Percentiles rank a stretch among this genome's conserved stretches.
Conservation (phyloP, 2,329 filamentous ascomycete genomes). For the Aspergillus sp. region DNA sequence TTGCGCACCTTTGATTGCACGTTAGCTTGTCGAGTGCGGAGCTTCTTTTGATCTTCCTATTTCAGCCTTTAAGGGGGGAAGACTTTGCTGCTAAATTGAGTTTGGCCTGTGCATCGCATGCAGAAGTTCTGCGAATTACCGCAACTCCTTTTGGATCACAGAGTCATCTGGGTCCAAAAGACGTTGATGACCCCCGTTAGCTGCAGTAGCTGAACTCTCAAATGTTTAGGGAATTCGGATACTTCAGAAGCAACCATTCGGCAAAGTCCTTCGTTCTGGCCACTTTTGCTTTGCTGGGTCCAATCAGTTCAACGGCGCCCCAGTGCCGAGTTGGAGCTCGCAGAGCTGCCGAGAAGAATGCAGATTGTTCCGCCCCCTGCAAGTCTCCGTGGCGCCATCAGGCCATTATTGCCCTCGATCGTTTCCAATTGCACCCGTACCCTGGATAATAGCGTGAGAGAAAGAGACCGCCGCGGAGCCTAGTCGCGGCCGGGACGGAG, state of each 20-base stretch:
- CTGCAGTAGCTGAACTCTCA: constrained; percentile 9
- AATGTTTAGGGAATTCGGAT: not conserved
- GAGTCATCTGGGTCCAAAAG: not conserved
- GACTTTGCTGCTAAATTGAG: constrained; percentile 1
- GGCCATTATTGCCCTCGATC: not conserved
- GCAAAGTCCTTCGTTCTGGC: not conserved
- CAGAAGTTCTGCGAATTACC: constrained; percentile 7
- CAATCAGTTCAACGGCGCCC: constrained; percentile 5
- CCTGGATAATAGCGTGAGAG: not conserved
- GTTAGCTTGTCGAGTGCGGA: constrained; percentile 1
- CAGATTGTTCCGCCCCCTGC: not conserved
- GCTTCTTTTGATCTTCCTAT: not conserved
- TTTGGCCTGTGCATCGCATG: constrained; percentile 11
- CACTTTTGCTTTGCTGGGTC: not conserved
- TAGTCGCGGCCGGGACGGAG: not conserved
- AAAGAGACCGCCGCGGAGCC: not conserved
- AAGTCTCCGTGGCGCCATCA: not conserved
- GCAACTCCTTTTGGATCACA: not conserved
- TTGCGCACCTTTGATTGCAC: constrained; percentile 15
- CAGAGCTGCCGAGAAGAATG: not conserved
- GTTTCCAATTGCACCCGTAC: not conserved
- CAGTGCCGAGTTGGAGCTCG: not conserved
- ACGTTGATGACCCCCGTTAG: constrained; percentile 10
- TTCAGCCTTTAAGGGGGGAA: constrained; percentile 1
- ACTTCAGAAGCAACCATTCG: constrained; percentile 1